Base-by-base conservation (phyloP, 129 eudicot genomes). In the Arctium lappa region DNA sequence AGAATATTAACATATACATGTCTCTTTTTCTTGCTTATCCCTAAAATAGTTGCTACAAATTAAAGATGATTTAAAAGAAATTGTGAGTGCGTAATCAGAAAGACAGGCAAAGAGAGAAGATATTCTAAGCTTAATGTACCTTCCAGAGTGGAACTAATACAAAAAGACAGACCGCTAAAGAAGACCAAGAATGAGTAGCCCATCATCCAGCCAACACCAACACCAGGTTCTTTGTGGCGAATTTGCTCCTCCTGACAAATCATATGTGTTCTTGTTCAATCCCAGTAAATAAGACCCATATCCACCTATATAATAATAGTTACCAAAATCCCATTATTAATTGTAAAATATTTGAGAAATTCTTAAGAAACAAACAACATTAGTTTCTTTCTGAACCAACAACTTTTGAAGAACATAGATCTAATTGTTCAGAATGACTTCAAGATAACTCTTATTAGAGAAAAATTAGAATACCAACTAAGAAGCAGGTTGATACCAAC, bases 91-190 rank as follows among this genome's bases (percentile, higher is more conserved):
- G 65, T 53, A 53, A 63, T 63, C 69, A 62, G 69, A 18, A 22
- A 22, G 27, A 22, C 69, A 62, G 30, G 30, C 27, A 62, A 38
- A 33, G 18, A 66, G 69, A 75, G 42, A 39, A 50, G 62, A 50
- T 50, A 15, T 50, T 33, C 32, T 29, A 16, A 75, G 46, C 40
- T 53, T 84, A 32, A 60, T 77, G 5, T 85, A 92, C 97, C 90
- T 93, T 93, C 76, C 97, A 77, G 6, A 93, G 93, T 81, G 97
- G 97, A 80, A 93, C 89, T 81, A 93, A 83, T 40, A 90, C 97
- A 33, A 91, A 93, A 78, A 93, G 95, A 33, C 97, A 22, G 27
- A 22, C 27, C 97, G 53, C 89, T 90, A 81, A 93, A 93, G 80
- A 91, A 93, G 50, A 88, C 93, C 84, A 93, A 72, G 81, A 93